phyloP scores from a whole-genome alignment of 305 asterid species.

The Petunia hybrid region DNA sequence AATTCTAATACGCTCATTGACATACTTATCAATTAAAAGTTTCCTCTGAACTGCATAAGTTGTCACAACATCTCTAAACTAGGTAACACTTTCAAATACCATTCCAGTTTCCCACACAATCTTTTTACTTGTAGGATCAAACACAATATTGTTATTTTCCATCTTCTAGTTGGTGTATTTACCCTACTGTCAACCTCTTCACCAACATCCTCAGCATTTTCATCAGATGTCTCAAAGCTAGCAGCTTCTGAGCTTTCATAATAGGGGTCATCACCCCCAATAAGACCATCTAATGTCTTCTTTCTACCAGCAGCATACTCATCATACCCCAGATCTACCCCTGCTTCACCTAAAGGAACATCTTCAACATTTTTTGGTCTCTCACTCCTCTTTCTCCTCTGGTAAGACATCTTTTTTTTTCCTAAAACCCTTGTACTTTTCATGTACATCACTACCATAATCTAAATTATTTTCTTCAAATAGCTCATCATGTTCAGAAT shows the following conservation, averaged over 20 bases:
- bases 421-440: neutral
- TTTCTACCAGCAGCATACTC: neutral
- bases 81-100: neutral
- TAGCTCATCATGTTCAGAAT: neutral
- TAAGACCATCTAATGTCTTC: neutral
- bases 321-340: neutral
- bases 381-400: neutral
- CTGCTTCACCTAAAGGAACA: neutral
- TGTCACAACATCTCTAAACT: neutral
- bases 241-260: neutral
- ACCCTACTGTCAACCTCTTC: neutral
- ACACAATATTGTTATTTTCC: no score
- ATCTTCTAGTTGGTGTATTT: neutral
- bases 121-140: no score
- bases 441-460: neutral
- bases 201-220: neutral
- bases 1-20: neutral
- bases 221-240: neutral
- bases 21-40: no score
- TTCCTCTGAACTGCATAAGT: neutral
- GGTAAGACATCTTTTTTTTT: neutral
- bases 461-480: neutral
- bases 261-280: neutral
- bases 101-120: neutral
- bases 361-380: neutral